phyloP scores from a whole-genome alignment of 352 stramenopile genomes.

The Pythium utonaiense region DNA sequence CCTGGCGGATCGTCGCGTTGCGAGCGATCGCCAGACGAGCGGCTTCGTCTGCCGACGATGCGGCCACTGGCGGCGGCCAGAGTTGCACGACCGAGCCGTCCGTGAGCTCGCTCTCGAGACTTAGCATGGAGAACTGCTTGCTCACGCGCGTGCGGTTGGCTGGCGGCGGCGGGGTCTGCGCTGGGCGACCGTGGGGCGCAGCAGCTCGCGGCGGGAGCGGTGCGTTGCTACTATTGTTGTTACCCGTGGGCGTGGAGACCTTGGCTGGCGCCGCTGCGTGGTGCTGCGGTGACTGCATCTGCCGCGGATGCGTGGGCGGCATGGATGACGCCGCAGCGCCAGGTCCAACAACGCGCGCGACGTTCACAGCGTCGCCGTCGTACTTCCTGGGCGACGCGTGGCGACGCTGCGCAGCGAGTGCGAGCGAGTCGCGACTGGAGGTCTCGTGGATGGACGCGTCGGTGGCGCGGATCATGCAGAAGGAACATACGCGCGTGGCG shows the following conservation, averaged over 20 bases:
- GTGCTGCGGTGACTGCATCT: neutral
- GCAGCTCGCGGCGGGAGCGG: neutral
- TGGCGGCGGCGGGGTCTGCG: neutral
- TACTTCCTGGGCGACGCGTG: neutral
- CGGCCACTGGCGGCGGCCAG: conserved; percentile 45
- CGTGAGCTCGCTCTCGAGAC: conserved; percentile 60
- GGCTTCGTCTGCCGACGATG: conserved; percentile 33
- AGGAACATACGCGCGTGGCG: conserved; percentile 70
- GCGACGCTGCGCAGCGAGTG: conserved; percentile 15
- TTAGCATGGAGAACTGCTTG: conserved; percentile 53
- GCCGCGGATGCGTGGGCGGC: neutral
- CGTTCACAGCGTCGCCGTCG: neutral
- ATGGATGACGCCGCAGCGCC: neutral
- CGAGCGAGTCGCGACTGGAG: conserved; percentile 34
- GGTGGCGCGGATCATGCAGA: conserved; percentile 76
- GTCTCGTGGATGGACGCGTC: conserved; percentile 63
- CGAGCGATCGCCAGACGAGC: conserved; percentile 46
- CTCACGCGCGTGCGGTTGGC: neutral
- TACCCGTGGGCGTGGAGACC: neutral
- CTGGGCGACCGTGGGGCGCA: neutral
- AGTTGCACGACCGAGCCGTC: conserved; percentile 61
- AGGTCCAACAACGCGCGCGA: neutral
- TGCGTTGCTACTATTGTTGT: neutral
- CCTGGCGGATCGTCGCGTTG: conserved; percentile 41
- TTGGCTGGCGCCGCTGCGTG: neutral